Evolutionary conservation across 1,284 basidiomycete species (phyloP), one percentile per base, ranked within the genome.

Genomic region (Ganoderma sinense): DNA sequence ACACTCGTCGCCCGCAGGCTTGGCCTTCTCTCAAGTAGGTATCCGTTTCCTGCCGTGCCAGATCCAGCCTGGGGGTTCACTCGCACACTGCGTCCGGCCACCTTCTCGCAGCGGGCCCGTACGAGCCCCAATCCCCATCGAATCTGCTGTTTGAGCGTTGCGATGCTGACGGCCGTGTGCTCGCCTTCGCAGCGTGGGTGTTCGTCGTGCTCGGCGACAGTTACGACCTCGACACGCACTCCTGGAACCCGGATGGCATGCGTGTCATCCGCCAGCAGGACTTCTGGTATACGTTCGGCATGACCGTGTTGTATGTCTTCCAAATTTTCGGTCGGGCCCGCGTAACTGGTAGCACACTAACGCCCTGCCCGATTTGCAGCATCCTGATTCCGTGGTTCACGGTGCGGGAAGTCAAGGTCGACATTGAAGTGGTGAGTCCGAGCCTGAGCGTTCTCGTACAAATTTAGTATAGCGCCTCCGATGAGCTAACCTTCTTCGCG

Each of bases 11-110:
- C 65, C 74, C 64, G 67, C 71, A 88, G 88, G 88, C 74, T 88
- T 71, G 89, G 89, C 58, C 78, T 91, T 48, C 72, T 88, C 55
- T 86, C 84, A 58, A 88, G 88, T 89, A 78, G 77, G 87, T 79
- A 69, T 68, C 55, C 73, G 36, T 61, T 70, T 69, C 73, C 59
- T 40, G 64, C 26, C 40, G 39, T 60, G 39, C 29, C 45, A 64
- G 43, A 41, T 41, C 70, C 67, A 43, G 69, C 23, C 23, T 5
- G 23, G 61, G 43, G 69, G 69, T 62, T 65, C 67, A 43, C 68
- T 71, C 74, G 71, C 74, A 73, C 66, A 71, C 60, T 60, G 56
- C 65, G 55, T 31, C 62, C 23, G 53, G 55, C 13, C 4, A 23
- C 39, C 51, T 48, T 18, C 62, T 62, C 29, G 26, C 62, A 39